These are phyloP conservation scores for Aegilops longissima DNA, from an alignment of 176 grass and related monocot genomes.

Conservation along the genomic window DNA sequence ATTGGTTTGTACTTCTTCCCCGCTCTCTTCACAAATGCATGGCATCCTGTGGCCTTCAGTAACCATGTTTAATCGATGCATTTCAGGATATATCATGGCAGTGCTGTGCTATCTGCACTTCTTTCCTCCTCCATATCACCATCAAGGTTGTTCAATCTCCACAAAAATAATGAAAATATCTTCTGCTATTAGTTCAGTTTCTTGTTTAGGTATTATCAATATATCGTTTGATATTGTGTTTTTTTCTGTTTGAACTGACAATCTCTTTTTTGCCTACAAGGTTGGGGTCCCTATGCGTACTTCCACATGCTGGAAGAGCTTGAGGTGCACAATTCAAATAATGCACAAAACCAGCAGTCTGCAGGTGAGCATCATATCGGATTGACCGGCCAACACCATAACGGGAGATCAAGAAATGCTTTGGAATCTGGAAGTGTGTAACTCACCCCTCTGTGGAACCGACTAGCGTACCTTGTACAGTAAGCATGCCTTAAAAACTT, in stretches of 20 bases:
- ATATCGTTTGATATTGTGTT: neutral
- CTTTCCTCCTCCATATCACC: slow-evolving; percentile 73
- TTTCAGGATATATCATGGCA: slow-evolving; percentile 55
- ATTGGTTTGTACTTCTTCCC: slow-evolving; percentile 48
- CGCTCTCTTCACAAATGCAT: neutral
- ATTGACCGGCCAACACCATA: slow-evolving; percentile 11
- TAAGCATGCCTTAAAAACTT: neutral
- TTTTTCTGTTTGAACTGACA: neutral
- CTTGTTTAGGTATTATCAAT: neutral
- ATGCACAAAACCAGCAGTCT: slow-evolving; percentile 24
- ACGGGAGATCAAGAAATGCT: slow-evolving; percentile 29
- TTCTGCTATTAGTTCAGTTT: neutral
- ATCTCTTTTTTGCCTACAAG: slow-evolving; percentile 4
- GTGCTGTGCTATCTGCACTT: slow-evolving; percentile 77
- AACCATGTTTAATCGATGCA: neutral
- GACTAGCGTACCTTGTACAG: slow-evolving; percentile 16
- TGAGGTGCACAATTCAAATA: slow-evolving; percentile 4
- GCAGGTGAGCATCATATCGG: neutral
- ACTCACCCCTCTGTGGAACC: neutral
- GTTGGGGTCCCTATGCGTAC: slow-evolving; percentile 71
- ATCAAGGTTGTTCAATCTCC: slow-evolving; percentile 53
- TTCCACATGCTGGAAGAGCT: slow-evolving; percentile 65
- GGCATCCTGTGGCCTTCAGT: neutral
- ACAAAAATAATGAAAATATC: neutral
- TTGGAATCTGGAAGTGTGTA: slow-evolving; percentile 51